phyloP scores from a whole-genome alignment of 345 rosid species.

The Gossypium herbaceum region DNA sequence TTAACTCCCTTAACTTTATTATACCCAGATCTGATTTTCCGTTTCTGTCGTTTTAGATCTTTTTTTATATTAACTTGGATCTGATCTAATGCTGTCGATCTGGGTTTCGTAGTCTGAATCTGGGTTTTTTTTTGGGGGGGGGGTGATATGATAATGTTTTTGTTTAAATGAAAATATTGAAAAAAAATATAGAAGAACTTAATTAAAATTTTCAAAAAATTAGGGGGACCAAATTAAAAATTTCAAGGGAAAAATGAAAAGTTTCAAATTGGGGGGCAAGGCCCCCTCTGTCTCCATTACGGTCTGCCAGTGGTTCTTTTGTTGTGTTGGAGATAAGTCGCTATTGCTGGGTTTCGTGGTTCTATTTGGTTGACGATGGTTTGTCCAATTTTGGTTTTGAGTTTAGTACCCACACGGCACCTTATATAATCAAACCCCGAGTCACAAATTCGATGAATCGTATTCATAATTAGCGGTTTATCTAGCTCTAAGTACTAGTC shows the following conservation, averaged over 20 bases:
- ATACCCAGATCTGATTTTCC: constrained; percentile 13
- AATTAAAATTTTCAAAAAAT: too few species aligned
- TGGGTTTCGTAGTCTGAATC: neutral
- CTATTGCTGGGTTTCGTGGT: neutral
- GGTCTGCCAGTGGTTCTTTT: neutral
- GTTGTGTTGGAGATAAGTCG: neutral
- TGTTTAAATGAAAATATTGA: neutral
- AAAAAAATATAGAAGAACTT: too few species aligned
- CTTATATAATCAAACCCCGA: neutral
- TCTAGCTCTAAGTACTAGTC: neutral
- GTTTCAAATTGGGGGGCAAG: too few species aligned
- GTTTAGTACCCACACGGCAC: neutral
- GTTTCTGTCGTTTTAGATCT: neutral
- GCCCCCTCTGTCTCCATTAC: too few species aligned
- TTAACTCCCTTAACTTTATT: neutral
- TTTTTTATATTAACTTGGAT: constrained; percentile 4
- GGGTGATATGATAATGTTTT: neutral
- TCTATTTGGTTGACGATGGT: neutral
- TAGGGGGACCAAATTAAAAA: too few species aligned
- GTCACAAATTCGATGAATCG: neutral
- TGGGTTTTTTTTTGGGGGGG: neutral
- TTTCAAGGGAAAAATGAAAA: too few species aligned
- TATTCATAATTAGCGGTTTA: neutral
- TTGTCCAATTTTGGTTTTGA: neutral
- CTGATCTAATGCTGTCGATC: constrained; percentile 10